Evolutionary conservation across 768 basidiomycete species (phyloP), one percentile per base, ranked within the genome.

Genomic region (Gloeostereum incarnatum): DNA sequence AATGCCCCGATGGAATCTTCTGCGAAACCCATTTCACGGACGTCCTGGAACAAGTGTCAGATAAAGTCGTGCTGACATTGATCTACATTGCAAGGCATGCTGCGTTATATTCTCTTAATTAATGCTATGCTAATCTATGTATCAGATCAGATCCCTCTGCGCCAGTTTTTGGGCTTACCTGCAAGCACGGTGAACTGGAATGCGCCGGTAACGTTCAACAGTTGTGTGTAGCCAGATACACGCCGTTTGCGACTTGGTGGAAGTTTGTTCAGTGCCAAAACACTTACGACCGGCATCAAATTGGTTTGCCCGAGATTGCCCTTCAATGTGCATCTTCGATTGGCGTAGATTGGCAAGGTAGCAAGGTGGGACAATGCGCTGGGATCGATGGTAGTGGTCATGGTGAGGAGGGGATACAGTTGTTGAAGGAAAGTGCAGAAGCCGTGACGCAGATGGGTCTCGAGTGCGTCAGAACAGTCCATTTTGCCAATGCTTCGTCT

Each of bases 171-270:
- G 90, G 90, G n/a, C 74, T 84, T 21, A 71, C 61, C 23, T 96
- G 92, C 60, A 69, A 70, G 66, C 91, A 94, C 52, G 91, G 90
- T 13, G 61, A 62, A 4, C 57, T 69, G 37, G 92, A 97, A 58
- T 96, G 92, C 50, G 75, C 75, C 10, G 92, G 87, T 30, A 91
- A 94, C 60, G 75, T 90, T 13, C 85, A 96, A 42, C 80, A 96
- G 53, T 67, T 96, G 19, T 97, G 93, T 56, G 82, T 71, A 21
- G 65, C 71, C 39, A 75, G 78, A 53, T 67, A 86, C 44, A 62
- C 70, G 17, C 58, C 68, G 17, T 58, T 62, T 27, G 46, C 56
- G n/a, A 62, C 61, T 16, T 90, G 86, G 84, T 93, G 89, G 90
- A 60, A 73, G 36, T 92, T 89, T 48, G 65, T 90, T 16, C 77